These are phyloP conservation scores for Exophiala lecanii-corni DNA, from an alignment of 2,329 filamentous ascomycete species.

Conservation along the genomic window DNA sequence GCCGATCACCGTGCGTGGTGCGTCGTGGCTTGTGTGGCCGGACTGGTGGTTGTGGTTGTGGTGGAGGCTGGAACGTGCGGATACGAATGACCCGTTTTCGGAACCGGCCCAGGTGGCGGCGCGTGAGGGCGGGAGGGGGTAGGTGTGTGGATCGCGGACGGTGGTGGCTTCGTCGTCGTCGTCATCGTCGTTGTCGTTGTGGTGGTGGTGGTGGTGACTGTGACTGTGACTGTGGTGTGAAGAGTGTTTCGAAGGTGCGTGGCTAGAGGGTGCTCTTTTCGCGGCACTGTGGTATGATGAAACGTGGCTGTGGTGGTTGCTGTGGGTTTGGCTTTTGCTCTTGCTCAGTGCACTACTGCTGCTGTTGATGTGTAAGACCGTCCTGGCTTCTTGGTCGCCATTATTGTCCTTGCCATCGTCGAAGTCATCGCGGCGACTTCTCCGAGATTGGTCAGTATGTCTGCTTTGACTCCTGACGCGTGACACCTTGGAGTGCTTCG, in stretches of 20 bases:
- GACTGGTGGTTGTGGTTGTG: slow-evolving; percentile 3
- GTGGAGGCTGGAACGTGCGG: slow-evolving; percentile 9
- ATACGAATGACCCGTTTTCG: slow-evolving; percentile 15
- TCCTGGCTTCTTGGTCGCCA: slow-evolving; percentile 13
- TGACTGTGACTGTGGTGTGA: slow-evolving; percentile 4
- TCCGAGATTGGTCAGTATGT: slow-evolving; percentile 6
- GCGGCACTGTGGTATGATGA: too few species aligned
- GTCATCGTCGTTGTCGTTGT: background rate
- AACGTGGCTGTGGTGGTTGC: too few species aligned
- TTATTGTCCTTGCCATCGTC: too few species aligned
- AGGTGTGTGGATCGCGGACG: slow-evolving; percentile 10
- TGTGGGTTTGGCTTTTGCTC: too few species aligned
- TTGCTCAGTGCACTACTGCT: too few species aligned
- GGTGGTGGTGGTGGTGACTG: background rate
- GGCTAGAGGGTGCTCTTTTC: too few species aligned
- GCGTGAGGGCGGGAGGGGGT: slow-evolving; percentile 22
- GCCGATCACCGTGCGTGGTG: slow-evolving; percentile 22
- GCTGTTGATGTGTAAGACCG: slow-evolving; percentile 16
- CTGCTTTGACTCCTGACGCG: slow-evolving; percentile 1
- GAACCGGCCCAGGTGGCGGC: slow-evolving; percentile 23
- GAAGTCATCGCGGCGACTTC: slow-evolving; percentile 15
- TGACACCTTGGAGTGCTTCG: background rate
- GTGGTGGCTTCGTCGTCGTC: background rate
- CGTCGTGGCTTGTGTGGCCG: background rate
- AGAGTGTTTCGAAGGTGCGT: background rate